Evolutionary conservation across 1,284 basidiomycete species (phyloP), one percentile per base, ranked within the genome.

Genomic region (Pyrrhoderma lamaoense): DNA sequence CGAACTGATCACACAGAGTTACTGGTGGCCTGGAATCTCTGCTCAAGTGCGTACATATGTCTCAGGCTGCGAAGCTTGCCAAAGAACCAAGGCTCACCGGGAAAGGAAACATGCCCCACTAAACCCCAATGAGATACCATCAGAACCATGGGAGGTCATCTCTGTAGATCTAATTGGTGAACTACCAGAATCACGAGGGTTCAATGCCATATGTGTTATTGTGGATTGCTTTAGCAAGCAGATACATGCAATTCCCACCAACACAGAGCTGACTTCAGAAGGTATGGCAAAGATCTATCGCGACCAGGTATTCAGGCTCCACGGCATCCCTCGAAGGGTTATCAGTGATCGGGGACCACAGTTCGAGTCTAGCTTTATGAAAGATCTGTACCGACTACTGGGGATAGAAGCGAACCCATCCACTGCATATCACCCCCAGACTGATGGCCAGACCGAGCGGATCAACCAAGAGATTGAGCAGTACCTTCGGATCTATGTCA

Each of bases 391-490:
- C 35, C 38, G 40, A 22, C n/a, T 47, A 7, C 22, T 44, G 27
- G 25, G 39, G 16, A 58, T 59, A 51, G 49, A 55, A 47, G 57
- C 16, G 38, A 58, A 45, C 42, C 51, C 54, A n/a, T 59, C 59
- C 1, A 62, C 61, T 3, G 52, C 58, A 8, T 61, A 60, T 39
- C 59, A 61, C 47, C 62, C 59, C 0, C 54, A 63, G 46, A 57
- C 61, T 7, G 58, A 66, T 47, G 59, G 63, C 1, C 60, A 65
- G 40, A 64, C 59, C 11, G 61, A 65, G 51, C 49, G 56, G 2
- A 46, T 60, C 1, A 65, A 64, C 42, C 61, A 62, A 53, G 49
- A 53, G 13, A 18, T 66, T 8, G 58, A 65, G 38, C 42, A 46
- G 25, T 58, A 56, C 42, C 57, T 63, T 16, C 55, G 57, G 3